Evolutionary conservation across 352 stramenopile genomes (phyloP).

Genomic region (Blastocystis sp.): DNA sequence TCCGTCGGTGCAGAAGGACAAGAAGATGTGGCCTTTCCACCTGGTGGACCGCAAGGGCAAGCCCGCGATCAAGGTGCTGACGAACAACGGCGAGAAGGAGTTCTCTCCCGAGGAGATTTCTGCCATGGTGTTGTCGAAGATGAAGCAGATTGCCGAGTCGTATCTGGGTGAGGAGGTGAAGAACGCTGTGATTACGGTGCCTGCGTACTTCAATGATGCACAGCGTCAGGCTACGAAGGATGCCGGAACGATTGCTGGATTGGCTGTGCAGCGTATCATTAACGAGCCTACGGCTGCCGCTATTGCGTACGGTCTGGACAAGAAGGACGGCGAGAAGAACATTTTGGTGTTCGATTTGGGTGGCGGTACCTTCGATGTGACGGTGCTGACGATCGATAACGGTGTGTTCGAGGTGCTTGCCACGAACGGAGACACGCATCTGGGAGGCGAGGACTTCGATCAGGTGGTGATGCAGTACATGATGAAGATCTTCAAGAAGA

Average conservation of each 20-base stretch:
- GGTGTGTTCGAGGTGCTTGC: slow-evolving; percentile 64
- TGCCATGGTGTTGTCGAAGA: slow-evolving; percentile 70
- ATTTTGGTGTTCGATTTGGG: slow-evolving; percentile 78
- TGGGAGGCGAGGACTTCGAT: slow-evolving; percentile 95
- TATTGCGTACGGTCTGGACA: slow-evolving; percentile 67
- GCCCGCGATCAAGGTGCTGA: slow-evolving; percentile 50
- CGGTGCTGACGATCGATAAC: slow-evolving; percentile 62
- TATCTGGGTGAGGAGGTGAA: slow-evolving; percentile 66
- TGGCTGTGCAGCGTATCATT: slow-evolving; percentile 72
- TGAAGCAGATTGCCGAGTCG: slow-evolving; percentile 71
- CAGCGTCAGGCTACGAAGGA: slow-evolving; percentile 75
- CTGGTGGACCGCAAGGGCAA: slow-evolving; percentile 16
- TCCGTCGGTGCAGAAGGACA: slow-evolving; percentile 74
- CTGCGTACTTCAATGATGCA: slow-evolving; percentile 77
- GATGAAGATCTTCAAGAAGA: slow-evolving; percentile 76
- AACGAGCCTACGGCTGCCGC: slow-evolving; percentile 65
- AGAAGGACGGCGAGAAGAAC: slow-evolving; percentile 61
- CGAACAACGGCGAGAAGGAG: background rate
- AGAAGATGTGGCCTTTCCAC: slow-evolving; percentile 20
- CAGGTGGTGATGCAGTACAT: background rate
- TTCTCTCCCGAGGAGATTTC: slow-evolving; percentile 75
- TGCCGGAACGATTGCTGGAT: slow-evolving; percentile 75
- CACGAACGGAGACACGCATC: slow-evolving; percentile 94
- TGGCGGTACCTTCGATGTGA: slow-evolving; percentile 77
- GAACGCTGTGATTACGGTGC: slow-evolving; percentile 65